Evolutionary conservation across 352 stramenopile genomes (phyloP), one percentile per base, ranked within the genome.

Genomic region (Phytophthora constricta): DNA sequence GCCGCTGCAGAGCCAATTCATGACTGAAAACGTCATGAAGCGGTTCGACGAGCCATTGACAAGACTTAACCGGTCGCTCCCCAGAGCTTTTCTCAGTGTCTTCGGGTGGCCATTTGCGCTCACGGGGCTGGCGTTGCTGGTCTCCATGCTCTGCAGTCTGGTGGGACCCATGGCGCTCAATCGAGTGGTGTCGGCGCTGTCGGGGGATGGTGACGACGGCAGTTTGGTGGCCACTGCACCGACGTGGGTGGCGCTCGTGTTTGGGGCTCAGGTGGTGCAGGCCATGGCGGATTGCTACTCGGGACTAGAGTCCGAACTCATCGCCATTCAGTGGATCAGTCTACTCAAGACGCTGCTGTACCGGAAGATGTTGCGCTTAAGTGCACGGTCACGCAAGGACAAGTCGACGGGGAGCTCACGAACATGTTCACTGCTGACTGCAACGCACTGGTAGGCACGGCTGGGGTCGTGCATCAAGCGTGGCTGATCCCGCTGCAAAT

Each of bases 401-500:
- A 78, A 87, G 23, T 84, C 76, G 16, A 82, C 68, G 72, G 70
- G 19, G 75, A 80, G n/a, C 68, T 89, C 34, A 72, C 73, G 42
- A 86, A 76, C 63, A 75, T 87, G 56, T 89, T 76, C 65, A 87
- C 80, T 26, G 48, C 70, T 37, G 80, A 89, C 55, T 73, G 74
- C 37, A 62, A 80, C 16, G 41, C 71, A n/a, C 54, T 89, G n/a
- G 46, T 80, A 16, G n/a, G 42, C 5, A 68, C 50, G 1, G 55
- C 70, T 17, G 42, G 61, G 16, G 47, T 70, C 14, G 48, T 76
- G 57, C 87, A 92, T 54, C 58, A 86, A 28, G 57, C 72, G 34
- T 83, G 75, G 75, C 49, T 83, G 8, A 74, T 83, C 42, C 75
- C 75, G 13, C 11, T 79, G 53, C 75, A 89, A 61, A 86, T 90